Conservation (phyloP, 129 eudicot genomes). For the Artemisia argyi region DNA sequence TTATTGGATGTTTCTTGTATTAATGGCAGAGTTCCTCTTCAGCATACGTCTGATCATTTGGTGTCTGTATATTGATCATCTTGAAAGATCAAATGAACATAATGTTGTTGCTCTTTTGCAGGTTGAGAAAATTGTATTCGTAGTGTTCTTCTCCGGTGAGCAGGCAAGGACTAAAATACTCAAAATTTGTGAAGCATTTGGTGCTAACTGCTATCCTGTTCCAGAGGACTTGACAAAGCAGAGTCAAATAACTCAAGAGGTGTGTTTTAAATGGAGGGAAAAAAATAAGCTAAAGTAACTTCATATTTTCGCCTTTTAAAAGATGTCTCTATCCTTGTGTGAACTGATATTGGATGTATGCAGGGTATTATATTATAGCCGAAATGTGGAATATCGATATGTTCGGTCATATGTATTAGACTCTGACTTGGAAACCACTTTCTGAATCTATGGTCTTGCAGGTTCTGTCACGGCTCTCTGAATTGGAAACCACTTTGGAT, state of each 20-base stretch:
- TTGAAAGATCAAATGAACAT: conserved; percentile 17
- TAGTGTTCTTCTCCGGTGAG: conserved; percentile 98
- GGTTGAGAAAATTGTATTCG: conserved; percentile 93
- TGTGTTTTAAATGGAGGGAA: conserved; percentile 30
- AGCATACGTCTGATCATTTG: background rate
- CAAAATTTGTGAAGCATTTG: conserved; percentile 98
- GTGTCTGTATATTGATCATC: background rate
- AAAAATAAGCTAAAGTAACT: background rate
- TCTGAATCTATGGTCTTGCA: conserved; percentile 34
- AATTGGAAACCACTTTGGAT: conserved; percentile 87
- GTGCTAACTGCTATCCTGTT: conserved; percentile 96
- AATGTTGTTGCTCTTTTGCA: conserved; percentile 38
- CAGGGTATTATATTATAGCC: background rate
- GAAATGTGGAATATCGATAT: background rate
- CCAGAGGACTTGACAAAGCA: conserved; percentile 85
- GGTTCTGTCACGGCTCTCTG: conserved; percentile 92
- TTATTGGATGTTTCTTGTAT: conserved; percentile 1
- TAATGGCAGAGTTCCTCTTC: conserved; percentile 6
- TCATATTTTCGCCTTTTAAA: background rate
- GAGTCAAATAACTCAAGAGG: conserved; percentile 90
- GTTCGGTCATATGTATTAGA: background rate
- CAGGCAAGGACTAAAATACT: conserved; percentile 90
- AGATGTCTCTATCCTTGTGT: background rate
- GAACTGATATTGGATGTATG: background rate
- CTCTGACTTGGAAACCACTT: conserved; percentile 4